Evolutionary conservation across 2,329 filamentous ascomycete genomes (phyloP).

Genomic region (Tolypocladium ovalisporum): DNA sequence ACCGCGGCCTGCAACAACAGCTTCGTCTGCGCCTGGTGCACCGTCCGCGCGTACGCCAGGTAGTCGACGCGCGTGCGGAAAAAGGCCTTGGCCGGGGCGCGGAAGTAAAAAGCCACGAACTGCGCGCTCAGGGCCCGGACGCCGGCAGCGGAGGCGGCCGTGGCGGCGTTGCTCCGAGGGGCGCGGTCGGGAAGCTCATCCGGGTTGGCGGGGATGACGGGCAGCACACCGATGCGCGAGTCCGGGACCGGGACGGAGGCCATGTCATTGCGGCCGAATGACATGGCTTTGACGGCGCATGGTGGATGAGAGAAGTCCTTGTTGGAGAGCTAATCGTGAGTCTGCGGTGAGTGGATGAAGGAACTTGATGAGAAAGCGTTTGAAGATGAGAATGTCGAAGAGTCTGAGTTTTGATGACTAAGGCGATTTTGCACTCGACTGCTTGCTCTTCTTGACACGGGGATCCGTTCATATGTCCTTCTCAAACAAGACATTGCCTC

Average conservation of each 20-base stretch:
- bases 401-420: background rate
- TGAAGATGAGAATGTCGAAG: background rate
- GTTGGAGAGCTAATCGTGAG: background rate
- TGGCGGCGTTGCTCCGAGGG: constrained; percentile 43
- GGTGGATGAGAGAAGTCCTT: constrained; percentile 3
- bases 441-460: background rate
- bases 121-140: constrained; percentile 77
- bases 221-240: constrained; percentile 28
- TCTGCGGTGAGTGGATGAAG: background rate
- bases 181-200: constrained; percentile 33
- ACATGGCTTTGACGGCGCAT: constrained; percentile 24
- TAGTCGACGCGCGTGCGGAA: constrained; percentile 87
- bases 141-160: constrained; percentile 73
- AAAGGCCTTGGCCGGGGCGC: constrained; percentile 84
- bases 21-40: constrained; percentile 36
- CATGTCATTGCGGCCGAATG: constrained; percentile 19
- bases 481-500: background rate
- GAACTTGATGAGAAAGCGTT: background rate
- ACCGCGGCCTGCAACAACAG: constrained; percentile 24
- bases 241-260: constrained; percentile 14
- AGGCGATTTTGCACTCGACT: too few species aligned
- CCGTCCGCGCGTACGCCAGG: constrained; percentile 43
- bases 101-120: constrained; percentile 81
- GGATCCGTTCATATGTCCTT: background rate
- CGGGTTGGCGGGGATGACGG: constrained; percentile 26